These are phyloP conservation scores for Tetrahymena elliotti DNA, from an alignment of 73 alveolate species.

Conservation along the genomic window DNA sequence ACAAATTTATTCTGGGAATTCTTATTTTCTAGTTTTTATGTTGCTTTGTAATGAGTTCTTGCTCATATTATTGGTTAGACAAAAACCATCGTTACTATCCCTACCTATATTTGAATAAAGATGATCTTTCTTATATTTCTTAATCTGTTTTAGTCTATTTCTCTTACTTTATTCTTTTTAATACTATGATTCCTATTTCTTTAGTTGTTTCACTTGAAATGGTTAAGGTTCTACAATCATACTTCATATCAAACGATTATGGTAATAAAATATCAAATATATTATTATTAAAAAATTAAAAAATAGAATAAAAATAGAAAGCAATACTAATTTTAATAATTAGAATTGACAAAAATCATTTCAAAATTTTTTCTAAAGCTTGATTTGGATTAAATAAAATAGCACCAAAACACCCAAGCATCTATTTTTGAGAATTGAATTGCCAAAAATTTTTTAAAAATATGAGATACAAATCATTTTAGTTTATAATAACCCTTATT, in stretches of 20 bases:
- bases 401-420: too few relatives aligned
- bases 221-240: slow-evolving; percentile 62
- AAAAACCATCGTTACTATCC: background rate
- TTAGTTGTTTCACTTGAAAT: slow-evolving; percentile 92
- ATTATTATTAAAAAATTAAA: background rate
- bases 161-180: slow-evolving; percentile 85
- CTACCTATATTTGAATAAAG: background rate
- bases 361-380: too few relatives aligned
- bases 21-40: slow-evolving; percentile 24
- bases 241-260: slow-evolving; percentile 57
- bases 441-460: too few relatives aligned
- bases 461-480: too few relatives aligned
- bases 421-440: too few relatives aligned
- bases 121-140: background rate
- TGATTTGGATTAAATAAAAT: too few relatives aligned
- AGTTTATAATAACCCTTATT: too few relatives aligned
- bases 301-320: too few relatives aligned
- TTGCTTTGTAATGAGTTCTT: slow-evolving; percentile 18
- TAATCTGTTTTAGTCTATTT: slow-evolving; percentile 37
- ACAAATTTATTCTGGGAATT: slow-evolving; percentile 37
- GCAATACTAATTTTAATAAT: too few relatives aligned
- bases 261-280: background rate
- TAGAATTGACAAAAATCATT: too few relatives aligned
- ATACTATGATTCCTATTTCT: slow-evolving; percentile 94
- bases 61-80: slow-evolving; percentile 19